Evolutionary conservation across 495 filamentous ascomycete species (phyloP).

Genomic region (Penicillium cataractarum): DNA sequence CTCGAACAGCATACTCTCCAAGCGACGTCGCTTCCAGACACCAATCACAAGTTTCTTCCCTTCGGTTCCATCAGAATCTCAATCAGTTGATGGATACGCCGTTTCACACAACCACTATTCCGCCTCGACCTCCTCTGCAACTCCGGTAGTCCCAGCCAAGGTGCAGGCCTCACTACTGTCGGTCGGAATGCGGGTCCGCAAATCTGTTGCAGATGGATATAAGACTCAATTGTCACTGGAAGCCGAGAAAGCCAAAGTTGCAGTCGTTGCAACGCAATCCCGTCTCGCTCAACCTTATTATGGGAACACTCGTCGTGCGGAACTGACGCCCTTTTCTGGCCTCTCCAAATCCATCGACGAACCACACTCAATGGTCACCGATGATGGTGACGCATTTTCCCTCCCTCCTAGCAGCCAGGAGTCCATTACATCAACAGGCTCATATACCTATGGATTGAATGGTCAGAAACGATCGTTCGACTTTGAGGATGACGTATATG

Average conservation of each 20-base stretch:
- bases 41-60: conserved; percentile 51
- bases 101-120: conserved; percentile 48
- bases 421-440: conserved; percentile 31
- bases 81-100: conserved; percentile 17
- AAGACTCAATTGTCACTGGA: conserved; percentile 60
- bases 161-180: conserved; percentile 79
- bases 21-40: conserved; percentile 52
- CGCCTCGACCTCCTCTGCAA: conserved; percentile 45
- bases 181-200: conserved; percentile 92
- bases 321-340: conserved; percentile 78
- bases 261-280: conserved; percentile 25
- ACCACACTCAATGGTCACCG: conserved; percentile 25
- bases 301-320: conserved; percentile 39
- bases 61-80: conserved; percentile 20
- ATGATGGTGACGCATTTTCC: conserved; percentile 48
- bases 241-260: conserved; percentile 30
- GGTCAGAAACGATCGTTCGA: conserved; percentile 29
- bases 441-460: conserved; percentile 12
- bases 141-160: conserved; percentile 57
- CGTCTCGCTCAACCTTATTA: conserved; percentile 14
- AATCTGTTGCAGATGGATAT: conserved; percentile 89
- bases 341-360: conserved; percentile 56
- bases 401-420: conserved; percentile 52
- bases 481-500: conserved; percentile 58
- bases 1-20: conserved; percentile 35